Evolutionary conservation across 805 yeast species (phyloP), one percentile per base, ranked within the genome.

Genomic region (Suhomyces faveliae): DNA sequence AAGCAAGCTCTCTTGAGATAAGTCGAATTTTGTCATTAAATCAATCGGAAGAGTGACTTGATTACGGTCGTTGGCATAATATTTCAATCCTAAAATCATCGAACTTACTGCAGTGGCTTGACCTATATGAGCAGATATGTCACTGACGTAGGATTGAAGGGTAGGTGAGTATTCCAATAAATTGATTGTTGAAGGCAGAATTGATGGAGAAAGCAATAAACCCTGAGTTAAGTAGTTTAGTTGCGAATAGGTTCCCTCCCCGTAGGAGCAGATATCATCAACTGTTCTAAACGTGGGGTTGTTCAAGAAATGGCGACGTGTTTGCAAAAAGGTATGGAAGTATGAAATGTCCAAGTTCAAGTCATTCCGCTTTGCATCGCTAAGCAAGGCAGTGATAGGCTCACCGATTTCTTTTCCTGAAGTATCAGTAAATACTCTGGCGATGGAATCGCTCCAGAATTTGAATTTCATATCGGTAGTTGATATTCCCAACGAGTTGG

Each of bases 211-310:
- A n/a, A 84, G 61, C 35, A 84, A 56, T 12, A 81, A 65, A 4
- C 81, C 81, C 55, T 84, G 89, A 7, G 81, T 72, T 12, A 84
- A 66, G 56, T 89, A 88, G 56, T 83, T 83, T 56, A 86, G 67
- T 61, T 87, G 94, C 1, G 95, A 85, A 55, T 77, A 77, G 0
- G 85, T 79, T 0, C 92, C 94, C 64, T 89, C 96, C 1, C 96
- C 96, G 57, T 78, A 84, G 1, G 88, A 77, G 43, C 90, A 85
- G 51, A 89, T 73, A 37, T 78, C 80, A 38, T 84, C 83, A 2
- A 78, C 58, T 6, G 71, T 68, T 9, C 73, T 66, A 43, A 84
- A 76, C 24, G 74, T 68, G 7, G 71, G 72, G 38, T 73, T 72
- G 22, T 73, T 68, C 21, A 82, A 62, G 57, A 82, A 83, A 45